Base-by-base conservation (phyloP, 441 rosid genomes). In the Macaranga tanarius region DNA sequence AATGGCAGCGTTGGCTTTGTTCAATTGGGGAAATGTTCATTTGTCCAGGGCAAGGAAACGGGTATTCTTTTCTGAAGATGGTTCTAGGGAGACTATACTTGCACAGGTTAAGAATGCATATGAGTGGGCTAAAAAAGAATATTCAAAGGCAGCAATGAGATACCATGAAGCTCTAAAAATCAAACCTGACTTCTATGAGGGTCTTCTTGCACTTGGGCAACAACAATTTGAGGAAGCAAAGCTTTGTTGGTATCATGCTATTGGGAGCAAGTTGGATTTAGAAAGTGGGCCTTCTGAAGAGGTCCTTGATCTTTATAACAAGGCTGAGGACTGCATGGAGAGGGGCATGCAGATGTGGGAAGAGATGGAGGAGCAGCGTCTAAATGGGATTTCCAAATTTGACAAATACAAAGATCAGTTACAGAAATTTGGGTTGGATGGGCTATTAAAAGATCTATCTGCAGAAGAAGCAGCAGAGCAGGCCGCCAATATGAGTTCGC, bases 21-120 rank as follows among this genome's bases (percentile, higher is more conserved):
- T 95, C 79, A 93, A 93, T 55, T 95, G 97, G 98, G 99, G 98
- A 26, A 95, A 93, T 79, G 90, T 93, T 77, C 97, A 95, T 86
- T 81, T 95, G 90, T 95, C 97, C 19, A 88, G 79, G 79, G 95
- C 99, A 62, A 90, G 98, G 76, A 95, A 91, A 73, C 84, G 85
- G 68, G 84, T 89, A 16, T 85, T 75, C 82, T 73, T 87, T 16
- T 79, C 93, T 0, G 97, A 93, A 73, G 97, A 93, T 75, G 84
- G 82, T 68, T 84, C 91, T 10, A 86, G 68, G 71, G 97, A 91
- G 73, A 77, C 88, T 59, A 50, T 92, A 4, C 75, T 93, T 42
- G 86, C 78, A 62, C 87, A 80, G 63, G 80, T 87, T 52, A 88
- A 86, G 72, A 77, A 70, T 80, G 90, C 92, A 19, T 87, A 85